These are phyloP conservation scores for Ascochyta rabiei DNA, from an alignment of 2,329 filamentous ascomycete genomes.

Conservation along the genomic window DNA sequence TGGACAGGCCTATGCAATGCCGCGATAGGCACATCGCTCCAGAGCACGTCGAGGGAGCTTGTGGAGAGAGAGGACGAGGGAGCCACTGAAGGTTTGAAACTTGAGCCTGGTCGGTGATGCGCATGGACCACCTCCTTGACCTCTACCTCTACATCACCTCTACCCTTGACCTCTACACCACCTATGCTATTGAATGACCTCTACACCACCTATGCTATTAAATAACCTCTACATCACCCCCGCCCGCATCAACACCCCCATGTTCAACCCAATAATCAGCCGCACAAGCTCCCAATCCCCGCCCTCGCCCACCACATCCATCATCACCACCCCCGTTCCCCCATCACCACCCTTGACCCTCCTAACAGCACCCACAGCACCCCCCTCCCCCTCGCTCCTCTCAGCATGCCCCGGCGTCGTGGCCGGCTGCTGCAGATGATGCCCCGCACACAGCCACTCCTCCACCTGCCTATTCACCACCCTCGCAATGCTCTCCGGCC, in stretches of 20 bases:
- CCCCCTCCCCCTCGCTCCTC: slow-evolving; percentile 21
- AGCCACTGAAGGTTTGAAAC: too few relatives aligned
- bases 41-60: background rate
- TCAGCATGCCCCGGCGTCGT: slow-evolving; percentile 16
- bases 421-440: slow-evolving; percentile 46
- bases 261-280: slow-evolving; percentile 91
- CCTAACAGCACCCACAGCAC: slow-evolving; percentile 42
- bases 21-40: slow-evolving; percentile 15
- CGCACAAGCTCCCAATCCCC: slow-evolving; percentile 91
- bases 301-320: slow-evolving; percentile 87
- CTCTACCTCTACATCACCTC: too few relatives aligned
- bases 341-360: slow-evolving; percentile 65
- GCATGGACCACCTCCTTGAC: slow-evolving; percentile 7
- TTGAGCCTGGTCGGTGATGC: slow-evolving; percentile 19
- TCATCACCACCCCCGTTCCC: slow-evolving; percentile 85
- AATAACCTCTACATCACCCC: too few relatives aligned
- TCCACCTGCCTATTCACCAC: slow-evolving; percentile 82
- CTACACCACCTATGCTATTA: too few relatives aligned
- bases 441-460: slow-evolving; percentile 62
- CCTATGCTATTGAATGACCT: too few relatives aligned
- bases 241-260: slow-evolving; percentile 53
- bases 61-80: background rate
- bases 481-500: slow-evolving; percentile 89
- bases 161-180: too few relatives aligned
- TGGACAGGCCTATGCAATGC: background rate